These are phyloP conservation scores for Neoscytalidium dimidiatum DNA, from an alignment of 2,329 filamentous ascomycete genomes.

Conservation along the genomic window DNA sequence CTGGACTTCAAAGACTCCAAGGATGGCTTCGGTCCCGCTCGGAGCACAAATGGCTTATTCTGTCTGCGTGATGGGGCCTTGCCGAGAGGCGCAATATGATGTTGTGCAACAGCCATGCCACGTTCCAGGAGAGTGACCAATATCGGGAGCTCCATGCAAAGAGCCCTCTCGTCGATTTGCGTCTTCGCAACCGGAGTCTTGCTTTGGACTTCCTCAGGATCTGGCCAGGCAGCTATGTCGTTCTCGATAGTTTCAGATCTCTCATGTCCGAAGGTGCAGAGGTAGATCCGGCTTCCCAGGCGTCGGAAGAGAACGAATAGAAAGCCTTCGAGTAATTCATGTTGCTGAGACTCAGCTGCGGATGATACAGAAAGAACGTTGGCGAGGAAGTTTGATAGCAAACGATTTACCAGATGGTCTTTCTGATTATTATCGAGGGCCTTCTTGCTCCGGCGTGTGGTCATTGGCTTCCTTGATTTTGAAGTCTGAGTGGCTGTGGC, in stretches of 20 bases:
- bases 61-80: neutral
- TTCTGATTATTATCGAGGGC: neutral
- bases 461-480: neutral
- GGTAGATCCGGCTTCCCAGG: constrained; percentile 41
- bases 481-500: neutral
- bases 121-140: constrained; percentile 44
- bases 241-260: constrained; percentile 29
- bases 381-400: constrained; percentile 32
- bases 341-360: constrained; percentile 35
- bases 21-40: neutral
- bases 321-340: constrained; percentile 47
- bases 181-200: constrained; percentile 19
- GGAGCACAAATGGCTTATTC: neutral
- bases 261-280: constrained; percentile 40
- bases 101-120: constrained; percentile 41
- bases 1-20: constrained; percentile 31
- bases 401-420: neutral
- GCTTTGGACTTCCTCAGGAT: neutral
- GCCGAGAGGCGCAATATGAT: constrained; percentile 30
- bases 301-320: constrained; percentile 43
- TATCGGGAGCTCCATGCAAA: constrained; percentile 43
- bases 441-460: constrained; percentile 9
- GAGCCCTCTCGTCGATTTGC: neutral
- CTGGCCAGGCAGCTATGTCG: constrained; percentile 28
- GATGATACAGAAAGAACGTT: constrained; percentile 40